phyloP scores from a whole-genome alignment of 805 yeast species.

The Saturnispora kantuleensis region DNA sequence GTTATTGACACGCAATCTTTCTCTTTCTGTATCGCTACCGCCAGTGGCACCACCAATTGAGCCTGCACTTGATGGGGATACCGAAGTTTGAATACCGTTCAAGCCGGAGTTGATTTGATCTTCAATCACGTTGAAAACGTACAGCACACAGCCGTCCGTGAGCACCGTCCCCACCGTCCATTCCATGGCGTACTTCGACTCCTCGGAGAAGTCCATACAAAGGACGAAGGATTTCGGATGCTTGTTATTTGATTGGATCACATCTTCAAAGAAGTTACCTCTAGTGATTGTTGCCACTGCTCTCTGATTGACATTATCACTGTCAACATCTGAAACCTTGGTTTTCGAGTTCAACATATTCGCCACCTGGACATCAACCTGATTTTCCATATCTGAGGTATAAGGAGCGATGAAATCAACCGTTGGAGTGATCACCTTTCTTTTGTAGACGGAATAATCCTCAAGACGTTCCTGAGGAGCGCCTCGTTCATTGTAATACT shows the following conservation, averaged over 20 bases:
- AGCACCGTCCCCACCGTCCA: conserved; percentile 83
- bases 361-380: conserved; percentile 51
- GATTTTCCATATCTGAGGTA: conserved; percentile 58
- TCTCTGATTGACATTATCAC: conserved; percentile 42
- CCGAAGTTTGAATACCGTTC: conserved; percentile 26
- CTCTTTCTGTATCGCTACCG: conserved; percentile 19
- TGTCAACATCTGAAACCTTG: conserved; percentile 44
- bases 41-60: conserved; percentile 1
- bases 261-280: conserved; percentile 50
- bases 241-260: conserved; percentile 13
- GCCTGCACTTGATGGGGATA: conserved; percentile 8
- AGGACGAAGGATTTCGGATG: conserved; percentile 54
- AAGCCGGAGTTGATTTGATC: conserved; percentile 28
- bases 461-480: conserved; percentile 43
- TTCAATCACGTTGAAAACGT: conserved; percentile 54
- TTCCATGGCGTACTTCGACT: conserved; percentile 72
- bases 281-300: conserved; percentile 63
- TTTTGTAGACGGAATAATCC: conserved; percentile 48
- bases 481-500: conserved; percentile 38
- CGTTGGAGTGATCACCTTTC: conserved; percentile 39
- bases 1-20: conserved; percentile 31
- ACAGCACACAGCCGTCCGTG: conserved; percentile 73
- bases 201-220: conserved; percentile 77
- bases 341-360: conserved; percentile 42
- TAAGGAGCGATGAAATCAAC: conserved; percentile 40